These are phyloP conservation scores for Sambucus nigra DNA, from an alignment of 129 eudicot genomes.

Conservation along the genomic window DNA sequence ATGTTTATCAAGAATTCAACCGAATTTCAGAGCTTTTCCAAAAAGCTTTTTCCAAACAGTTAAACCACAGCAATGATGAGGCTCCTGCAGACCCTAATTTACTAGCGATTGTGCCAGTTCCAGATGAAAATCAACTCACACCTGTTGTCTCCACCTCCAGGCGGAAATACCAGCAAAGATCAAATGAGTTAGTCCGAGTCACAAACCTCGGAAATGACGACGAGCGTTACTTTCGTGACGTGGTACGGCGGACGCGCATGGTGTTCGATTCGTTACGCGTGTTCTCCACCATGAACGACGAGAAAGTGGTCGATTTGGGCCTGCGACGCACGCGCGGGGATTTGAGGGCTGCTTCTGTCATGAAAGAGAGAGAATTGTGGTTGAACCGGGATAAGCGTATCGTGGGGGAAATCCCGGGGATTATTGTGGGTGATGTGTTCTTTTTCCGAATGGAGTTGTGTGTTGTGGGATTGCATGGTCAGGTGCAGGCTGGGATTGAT, in stretches of 20 bases:
- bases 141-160: slow-evolving; percentile 17
- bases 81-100: slow-evolving; percentile 21
- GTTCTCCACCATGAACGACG: slow-evolving; percentile 30
- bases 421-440: slow-evolving; percentile 59
- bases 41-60: slow-evolving; percentile 28
- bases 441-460: slow-evolving; percentile 65
- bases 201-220: slow-evolving; percentile 46
- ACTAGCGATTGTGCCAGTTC: slow-evolving; percentile 40
- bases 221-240: slow-evolving; percentile 41
- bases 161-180: slow-evolving; percentile 32
- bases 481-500: slow-evolving; percentile 71
- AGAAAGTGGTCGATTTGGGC: slow-evolving; percentile 20
- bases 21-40: slow-evolving; percentile 48
- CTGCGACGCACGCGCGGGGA: slow-evolving; percentile 39
- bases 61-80: slow-evolving; percentile 8
- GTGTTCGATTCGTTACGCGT: slow-evolving; percentile 47
- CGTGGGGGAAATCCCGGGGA: slow-evolving; percentile 67
- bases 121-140: slow-evolving; percentile 16
- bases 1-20: slow-evolving; percentile 30
- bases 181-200: slow-evolving; percentile 63
- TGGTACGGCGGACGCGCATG: slow-evolving; percentile 47
- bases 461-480: slow-evolving; percentile 76
- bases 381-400: slow-evolving; percentile 58
- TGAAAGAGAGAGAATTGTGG: slow-evolving; percentile 65
- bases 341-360: slow-evolving; percentile 35